phyloP scores from a whole-genome alignment of 1,284 basidiomycete species.

The Macrocystidia cucumis region DNA sequence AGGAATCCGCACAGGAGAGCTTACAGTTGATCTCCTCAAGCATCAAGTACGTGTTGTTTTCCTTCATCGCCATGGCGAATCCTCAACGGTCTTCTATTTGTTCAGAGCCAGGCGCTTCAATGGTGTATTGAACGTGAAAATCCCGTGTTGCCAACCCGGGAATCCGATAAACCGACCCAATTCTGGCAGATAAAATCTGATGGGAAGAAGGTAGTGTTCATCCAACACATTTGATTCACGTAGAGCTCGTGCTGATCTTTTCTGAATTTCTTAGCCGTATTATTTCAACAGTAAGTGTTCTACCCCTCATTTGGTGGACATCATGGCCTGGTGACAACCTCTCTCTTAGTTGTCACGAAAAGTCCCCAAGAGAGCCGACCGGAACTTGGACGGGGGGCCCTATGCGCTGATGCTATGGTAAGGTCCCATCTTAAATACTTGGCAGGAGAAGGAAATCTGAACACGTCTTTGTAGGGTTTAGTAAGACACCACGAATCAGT shows the following conservation, averaged over 20 bases:
- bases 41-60: constrained; percentile 54
- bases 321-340: no score
- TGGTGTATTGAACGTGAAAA: constrained; percentile 80
- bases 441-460: not conserved
- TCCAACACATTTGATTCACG: not conserved
- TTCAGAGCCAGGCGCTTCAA: constrained; percentile 63
- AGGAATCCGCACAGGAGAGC: constrained; percentile 50
- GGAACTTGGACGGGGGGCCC: constrained; percentile 69
- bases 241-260: constrained; percentile 4
- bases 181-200: constrained; percentile 74
- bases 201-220: constrained; percentile 33
- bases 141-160: constrained; percentile 58
- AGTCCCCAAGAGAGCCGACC: constrained; percentile 65
- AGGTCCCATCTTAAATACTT: constrained; percentile 15
- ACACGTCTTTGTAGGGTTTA: not conserved
- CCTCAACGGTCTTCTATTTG: not conserved
- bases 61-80: not conserved
- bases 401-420: constrained; percentile 90
- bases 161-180: constrained; percentile 71
- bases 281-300: constrained; percentile 66
- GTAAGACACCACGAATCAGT: constrained; percentile 12
- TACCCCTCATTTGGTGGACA: no score
- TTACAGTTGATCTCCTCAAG: constrained; percentile 66
- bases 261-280: constrained; percentile 35
- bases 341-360: constrained; percentile 61